Conservation (phyloP, 2,329 filamentous ascomycete species). For the Fonsecaea nubica region DNA sequence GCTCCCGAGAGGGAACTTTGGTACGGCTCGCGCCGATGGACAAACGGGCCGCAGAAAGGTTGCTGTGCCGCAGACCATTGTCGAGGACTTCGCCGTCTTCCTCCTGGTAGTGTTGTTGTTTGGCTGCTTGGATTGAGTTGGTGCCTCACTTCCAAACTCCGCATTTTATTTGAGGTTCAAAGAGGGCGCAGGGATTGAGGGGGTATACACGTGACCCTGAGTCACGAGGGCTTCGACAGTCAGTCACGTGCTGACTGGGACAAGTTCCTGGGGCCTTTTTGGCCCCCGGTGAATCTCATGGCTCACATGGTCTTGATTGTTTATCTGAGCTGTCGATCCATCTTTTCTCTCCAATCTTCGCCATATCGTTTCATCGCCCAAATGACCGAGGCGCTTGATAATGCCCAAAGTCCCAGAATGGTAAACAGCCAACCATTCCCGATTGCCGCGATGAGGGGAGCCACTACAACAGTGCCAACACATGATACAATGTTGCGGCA, state of each 20-base stretch:
- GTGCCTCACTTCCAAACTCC: constrained; percentile 33
- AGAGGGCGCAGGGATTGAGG: neutral
- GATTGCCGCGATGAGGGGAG: constrained; percentile 73
- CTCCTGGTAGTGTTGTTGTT: neutral
- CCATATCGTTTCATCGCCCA: constrained; percentile 58
- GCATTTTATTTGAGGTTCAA: constrained; percentile 3
- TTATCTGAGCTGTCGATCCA: constrained; percentile 36
- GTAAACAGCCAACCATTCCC: constrained; percentile 81
- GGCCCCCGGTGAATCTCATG: constrained; percentile 3
- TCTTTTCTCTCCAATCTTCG: constrained; percentile 37
- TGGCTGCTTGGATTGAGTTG: constrained; percentile 15
- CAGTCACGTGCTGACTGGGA: neutral
- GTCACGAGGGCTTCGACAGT: neutral
- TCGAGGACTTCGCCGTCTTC: neutral
- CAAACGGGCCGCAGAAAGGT: constrained; percentile 7
- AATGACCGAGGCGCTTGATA: constrained; percentile 66
- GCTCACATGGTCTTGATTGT: constrained; percentile 9
- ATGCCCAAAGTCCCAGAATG: constrained; percentile 60
- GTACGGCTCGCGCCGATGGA: constrained; percentile 23
- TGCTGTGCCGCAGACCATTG: neutral
- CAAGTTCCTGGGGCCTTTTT: neutral
- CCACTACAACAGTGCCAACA: constrained; percentile 71
- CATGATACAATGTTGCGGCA: constrained; percentile 79
- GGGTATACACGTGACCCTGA: neutral
- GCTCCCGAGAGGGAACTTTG: constrained; percentile 4